Conservation (phyloP, 1,139 yeast species). For the Pichia sp. region DNA sequence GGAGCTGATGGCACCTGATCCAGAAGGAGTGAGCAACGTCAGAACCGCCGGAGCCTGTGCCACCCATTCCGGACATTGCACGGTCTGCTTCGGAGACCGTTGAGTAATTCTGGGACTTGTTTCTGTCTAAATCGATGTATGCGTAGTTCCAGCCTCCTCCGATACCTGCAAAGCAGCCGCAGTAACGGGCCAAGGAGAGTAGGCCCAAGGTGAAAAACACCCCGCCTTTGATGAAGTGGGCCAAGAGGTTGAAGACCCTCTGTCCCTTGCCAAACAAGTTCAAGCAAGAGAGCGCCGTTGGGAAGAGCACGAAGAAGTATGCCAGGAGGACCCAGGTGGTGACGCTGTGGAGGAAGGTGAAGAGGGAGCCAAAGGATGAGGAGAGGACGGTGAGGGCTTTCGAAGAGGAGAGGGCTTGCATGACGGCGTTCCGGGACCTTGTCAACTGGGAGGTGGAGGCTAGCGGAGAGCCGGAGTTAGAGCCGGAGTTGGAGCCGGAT, state of each 20-base stretch:
- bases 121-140: constrained; percentile 32
- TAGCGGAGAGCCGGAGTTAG: neutral
- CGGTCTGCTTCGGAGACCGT: constrained; percentile 12
- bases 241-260: constrained; percentile 73
- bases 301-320: constrained; percentile 54
- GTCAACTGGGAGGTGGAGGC: constrained; percentile 4
- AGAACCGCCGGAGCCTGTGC: constrained; percentile 12
- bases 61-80: constrained; percentile 8
- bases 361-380: constrained; percentile 36
- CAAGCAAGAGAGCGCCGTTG: constrained; percentile 76
- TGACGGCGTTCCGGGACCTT: constrained; percentile 27
- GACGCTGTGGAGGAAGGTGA: constrained; percentile 43
- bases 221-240: constrained; percentile 95
- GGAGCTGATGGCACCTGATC: constrained; percentile 4
- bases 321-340: constrained; percentile 66
- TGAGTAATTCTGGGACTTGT: neutral
- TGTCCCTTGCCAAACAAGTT: constrained; percentile 62
- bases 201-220: constrained; percentile 77
- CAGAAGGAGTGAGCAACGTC: constrained; percentile 8
- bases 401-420: constrained; percentile 28
- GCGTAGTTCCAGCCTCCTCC: constrained; percentile 94
- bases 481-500: neutral
- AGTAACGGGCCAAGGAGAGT: constrained; percentile 73
- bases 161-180: constrained; percentile 67
- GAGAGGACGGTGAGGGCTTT: constrained; percentile 34